phyloP scores from a whole-genome alignment of 75 land plant species.

The Cupressus sempervirens region DNA sequence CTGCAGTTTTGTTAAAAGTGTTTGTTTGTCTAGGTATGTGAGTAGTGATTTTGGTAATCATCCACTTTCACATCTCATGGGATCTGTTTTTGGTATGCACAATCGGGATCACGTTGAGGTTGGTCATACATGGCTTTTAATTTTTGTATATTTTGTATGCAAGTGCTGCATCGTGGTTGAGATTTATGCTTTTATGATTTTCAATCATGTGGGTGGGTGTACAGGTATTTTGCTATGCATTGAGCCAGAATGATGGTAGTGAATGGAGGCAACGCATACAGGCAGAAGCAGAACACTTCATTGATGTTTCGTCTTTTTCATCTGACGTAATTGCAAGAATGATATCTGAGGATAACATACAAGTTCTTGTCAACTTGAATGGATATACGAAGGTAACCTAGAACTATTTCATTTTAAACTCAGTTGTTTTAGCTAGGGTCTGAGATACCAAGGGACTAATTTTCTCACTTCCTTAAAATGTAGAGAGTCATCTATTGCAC shows the following conservation, averaged over 20 bases:
- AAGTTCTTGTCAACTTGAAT: conserved; percentile 87
- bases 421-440: not conserved
- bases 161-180: not conserved
- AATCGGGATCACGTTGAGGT: conserved; percentile 90
- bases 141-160: conserved; percentile 1
- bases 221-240: conserved; percentile 97
- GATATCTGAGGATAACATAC: conserved; percentile 88
- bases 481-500: not conserved
- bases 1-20: conserved; percentile 1
- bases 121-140: not conserved
- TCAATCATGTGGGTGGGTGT: conserved; percentile 2
- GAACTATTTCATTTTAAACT: not conserved
- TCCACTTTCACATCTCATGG: conserved; percentile 97
- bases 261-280: conserved; percentile 92
- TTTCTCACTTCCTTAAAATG: not conserved
- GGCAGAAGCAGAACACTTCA: conserved; percentile 90
- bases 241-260: conserved; percentile 94
- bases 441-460: not conserved
- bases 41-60: conserved; percentile 99
- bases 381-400: conserved; percentile 91
- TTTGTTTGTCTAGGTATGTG: conserved; percentile 61
- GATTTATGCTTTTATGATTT: not conserved
- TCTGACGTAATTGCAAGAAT: conserved; percentile 87
- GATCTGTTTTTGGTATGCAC: conserved; percentile 98
- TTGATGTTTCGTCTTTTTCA: conserved; percentile 87